Base-by-base conservation (phyloP, 129 eudicot species). In the Erigeron canadensis region DNA sequence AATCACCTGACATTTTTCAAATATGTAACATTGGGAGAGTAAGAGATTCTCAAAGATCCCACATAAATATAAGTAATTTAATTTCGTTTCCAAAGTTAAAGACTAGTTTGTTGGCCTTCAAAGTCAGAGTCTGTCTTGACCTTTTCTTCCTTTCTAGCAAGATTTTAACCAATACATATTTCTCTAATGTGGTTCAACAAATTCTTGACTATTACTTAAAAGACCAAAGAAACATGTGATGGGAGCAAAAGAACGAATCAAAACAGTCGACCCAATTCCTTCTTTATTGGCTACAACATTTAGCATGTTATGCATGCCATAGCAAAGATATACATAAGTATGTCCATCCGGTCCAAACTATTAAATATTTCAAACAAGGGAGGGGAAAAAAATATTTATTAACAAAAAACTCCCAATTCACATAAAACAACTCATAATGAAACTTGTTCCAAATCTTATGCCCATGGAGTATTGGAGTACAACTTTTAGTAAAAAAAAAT, bases 301-400 rank as follows among this genome's bases (percentile, higher is more conserved):
- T 40, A 94, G 93, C 99, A 94, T 94, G 13, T 67, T 84, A 66
- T 94, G 98, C 44, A 94, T 80, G 79, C 98, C 98, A 60, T 94
- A 94, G 81, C 98, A 94, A 48, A 94, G 97, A 79, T 94, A 94
- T 34, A 94, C 97, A 71, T 94, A 94, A 39, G 97, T 91, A 86
- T 90, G 99, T 38, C 99, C 99, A 23, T 97, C 99, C 4, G 94
- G 78, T 74, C 97, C 96, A 82, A 90, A 94, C 99, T 94, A n/a
- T 63, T 13, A 37, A 79, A 1, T 47, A 58, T 67, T 22, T 5
- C 41, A 10, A 68, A 47, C 21, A 77, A 63, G 1, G 1, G 22
- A 16, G 19, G 3, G 63, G 4, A 61, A 39, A 43, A 9, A 42
- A 13, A 42, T 28, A n/a, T 0, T 41, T 12, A 62, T 39, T 13